Conservation (phyloP, 1,139 yeast genomes). For the Wickerhamiella pararugosa region DNA sequence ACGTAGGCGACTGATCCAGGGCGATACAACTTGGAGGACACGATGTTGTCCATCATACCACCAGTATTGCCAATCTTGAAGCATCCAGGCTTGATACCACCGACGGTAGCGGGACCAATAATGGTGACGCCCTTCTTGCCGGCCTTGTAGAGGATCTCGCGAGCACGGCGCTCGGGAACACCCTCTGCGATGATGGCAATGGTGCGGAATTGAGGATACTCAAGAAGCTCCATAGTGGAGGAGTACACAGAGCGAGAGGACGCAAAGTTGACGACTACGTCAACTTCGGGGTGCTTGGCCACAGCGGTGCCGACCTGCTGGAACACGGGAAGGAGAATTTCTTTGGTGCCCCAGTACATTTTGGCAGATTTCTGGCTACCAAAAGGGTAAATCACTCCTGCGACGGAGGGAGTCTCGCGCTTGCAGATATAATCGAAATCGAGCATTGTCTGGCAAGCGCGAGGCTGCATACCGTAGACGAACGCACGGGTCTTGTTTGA, state of each 20-base stretch:
- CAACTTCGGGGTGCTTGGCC: slow-evolving; percentile 33
- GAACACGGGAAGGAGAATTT: slow-evolving; percentile 32
- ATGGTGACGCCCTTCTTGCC: slow-evolving; percentile 32
- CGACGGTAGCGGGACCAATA: slow-evolving; percentile 36
- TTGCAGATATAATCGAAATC: slow-evolving; percentile 34
- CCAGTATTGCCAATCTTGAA: slow-evolving; percentile 37
- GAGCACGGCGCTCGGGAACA: slow-evolving; percentile 36
- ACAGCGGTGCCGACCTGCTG: slow-evolving; percentile 30
- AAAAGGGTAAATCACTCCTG: slow-evolving; percentile 34
- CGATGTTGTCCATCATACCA: slow-evolving; percentile 37
- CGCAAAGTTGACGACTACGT: slow-evolving; percentile 35
- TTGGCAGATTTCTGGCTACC: slow-evolving; percentile 34
- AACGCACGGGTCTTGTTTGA: slow-evolving; percentile 31
- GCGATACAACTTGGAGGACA: slow-evolving; percentile 34
- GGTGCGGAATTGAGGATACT: slow-evolving; percentile 32
- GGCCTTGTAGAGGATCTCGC: slow-evolving; percentile 32
- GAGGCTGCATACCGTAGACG: slow-evolving; percentile 31
- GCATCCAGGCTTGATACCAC: slow-evolving; percentile 37
- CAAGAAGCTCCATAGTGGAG: slow-evolving; percentile 33
- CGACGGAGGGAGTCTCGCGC: slow-evolving; percentile 33
- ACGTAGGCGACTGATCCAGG: slow-evolving; percentile 36
- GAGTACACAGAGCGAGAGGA: slow-evolving; percentile 34
- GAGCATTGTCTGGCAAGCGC: slow-evolving; percentile 36
- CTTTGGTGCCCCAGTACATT: slow-evolving; percentile 38
- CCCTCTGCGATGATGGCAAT: slow-evolving; percentile 37